Evolutionary conservation across 1,284 basidiomycete species (phyloP), one percentile per base, ranked within the genome.

Genomic region (Ceratobasidium sp.): DNA sequence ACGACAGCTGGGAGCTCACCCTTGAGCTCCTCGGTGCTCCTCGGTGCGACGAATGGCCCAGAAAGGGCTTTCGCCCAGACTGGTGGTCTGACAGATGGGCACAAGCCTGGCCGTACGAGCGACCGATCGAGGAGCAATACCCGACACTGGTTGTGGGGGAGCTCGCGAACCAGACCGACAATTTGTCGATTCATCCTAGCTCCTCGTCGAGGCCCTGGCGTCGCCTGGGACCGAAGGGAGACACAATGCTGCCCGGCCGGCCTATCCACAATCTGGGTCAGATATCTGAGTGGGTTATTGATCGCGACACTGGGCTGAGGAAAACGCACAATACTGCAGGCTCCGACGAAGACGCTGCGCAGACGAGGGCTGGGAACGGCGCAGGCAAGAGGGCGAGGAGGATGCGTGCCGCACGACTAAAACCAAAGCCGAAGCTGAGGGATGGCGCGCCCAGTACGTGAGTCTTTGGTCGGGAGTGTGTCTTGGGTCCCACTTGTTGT

Each of bases 11-110:
- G 64, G 64, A 68, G 48, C 5, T 5, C 27, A 34, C 24, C 14
- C 51, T 53, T 7, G 13, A 7, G 5, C 49, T 34, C 22, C 39
- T 68, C n/a, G 22, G 22, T 7, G 48, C 49, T 8, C 49, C 48
- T 5, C 24, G 6, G 19, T 68, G 27, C 14, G 64, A 68, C 49
- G n/a, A 11, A 5, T 68, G 64, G 64, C 64, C 64, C 14, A 34
- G 11, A 11, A 6, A 22, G 11, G 64, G 64, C 1, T 13, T 11
- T 7, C 64, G 51, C 19, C 64, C 64, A 1, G 19, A 53, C 53
- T 68, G 64, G 64, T 68, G 64, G 64, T 49, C 64, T 6, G 31
- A 11, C 2, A 9, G 39, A 24, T 31, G 48, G 46, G 11, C 31
- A 11, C 16, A 34, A 14, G n/a, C 8, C 22, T 68, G 64, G 64